Evolutionary conservation across 1,284 basidiomycete species (phyloP).

Genomic region (Melanopsichium pennsylvanicum): DNA sequence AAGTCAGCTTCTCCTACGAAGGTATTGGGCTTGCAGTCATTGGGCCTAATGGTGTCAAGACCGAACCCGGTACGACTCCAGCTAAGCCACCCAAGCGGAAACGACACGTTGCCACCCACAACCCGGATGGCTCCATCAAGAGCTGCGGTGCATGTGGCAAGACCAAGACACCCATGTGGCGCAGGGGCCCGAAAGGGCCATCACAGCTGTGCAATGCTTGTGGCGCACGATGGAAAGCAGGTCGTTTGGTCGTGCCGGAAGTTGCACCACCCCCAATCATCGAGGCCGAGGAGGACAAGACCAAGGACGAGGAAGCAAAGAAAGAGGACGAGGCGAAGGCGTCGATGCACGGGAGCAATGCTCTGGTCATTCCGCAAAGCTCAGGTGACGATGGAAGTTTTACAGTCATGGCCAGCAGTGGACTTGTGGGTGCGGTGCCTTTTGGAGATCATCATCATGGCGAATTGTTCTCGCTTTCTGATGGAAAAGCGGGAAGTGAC

Average conservation of each 20-base stretch:
- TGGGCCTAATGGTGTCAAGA: slow-evolving; percentile 38
- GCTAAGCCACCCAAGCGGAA: slow-evolving; percentile 57
- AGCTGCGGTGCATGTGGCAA: slow-evolving; percentile 62
- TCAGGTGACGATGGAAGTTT: slow-evolving; percentile 24
- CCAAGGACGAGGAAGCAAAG: slow-evolving; percentile 33
- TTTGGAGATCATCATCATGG: slow-evolving; percentile 16
- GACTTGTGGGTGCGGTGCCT: slow-evolving; percentile 20
- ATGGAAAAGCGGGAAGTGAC: slow-evolving; percentile 27
- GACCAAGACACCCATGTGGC: slow-evolving; percentile 64
- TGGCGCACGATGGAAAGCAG: slow-evolving; percentile 63
- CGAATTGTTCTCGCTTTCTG: slow-evolving; percentile 19
- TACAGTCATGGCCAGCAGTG: slow-evolving; percentile 26
- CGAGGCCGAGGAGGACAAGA: slow-evolving; percentile 41
- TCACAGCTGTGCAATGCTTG: slow-evolving; percentile 63
- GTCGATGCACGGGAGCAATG: slow-evolving; percentile 47
- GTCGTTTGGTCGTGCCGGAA: slow-evolving; percentile 59
- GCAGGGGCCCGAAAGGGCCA: slow-evolving; percentile 59
- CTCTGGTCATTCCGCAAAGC: slow-evolving; percentile 44
- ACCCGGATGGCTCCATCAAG: slow-evolving; percentile 62
- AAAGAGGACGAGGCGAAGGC: slow-evolving; percentile 38
- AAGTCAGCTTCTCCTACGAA: slow-evolving; percentile 36
- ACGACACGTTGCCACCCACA: slow-evolving; percentile 63
- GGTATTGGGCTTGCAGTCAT: slow-evolving; percentile 32
- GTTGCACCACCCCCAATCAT: slow-evolving; percentile 57
- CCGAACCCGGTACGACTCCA: slow-evolving; percentile 23